Conservation (phyloP, 495 filamentous ascomycete species). For the Acidiella bohemica region DNA sequence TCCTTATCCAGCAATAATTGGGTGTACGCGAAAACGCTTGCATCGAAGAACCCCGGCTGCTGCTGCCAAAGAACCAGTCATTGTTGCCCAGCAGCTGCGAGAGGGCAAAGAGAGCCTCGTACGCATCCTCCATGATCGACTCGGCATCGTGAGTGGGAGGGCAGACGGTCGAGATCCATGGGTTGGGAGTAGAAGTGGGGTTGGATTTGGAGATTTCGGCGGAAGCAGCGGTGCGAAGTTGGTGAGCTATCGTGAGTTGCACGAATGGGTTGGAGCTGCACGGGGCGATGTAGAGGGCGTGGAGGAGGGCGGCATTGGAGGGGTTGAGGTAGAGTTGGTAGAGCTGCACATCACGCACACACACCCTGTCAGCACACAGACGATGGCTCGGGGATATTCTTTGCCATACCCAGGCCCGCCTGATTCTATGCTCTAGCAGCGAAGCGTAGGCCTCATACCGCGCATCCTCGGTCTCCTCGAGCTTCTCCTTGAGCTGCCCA, state of each 20-base stretch:
- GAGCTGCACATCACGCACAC: conserved; percentile 43
- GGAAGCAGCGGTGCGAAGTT: conserved; percentile 57
- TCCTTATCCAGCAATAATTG: conserved; percentile 54
- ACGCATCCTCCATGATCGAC: conserved; percentile 52
- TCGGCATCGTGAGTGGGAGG: conserved; percentile 45
- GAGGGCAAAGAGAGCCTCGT: conserved; percentile 61
- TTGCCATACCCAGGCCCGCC: conserved; percentile 64
- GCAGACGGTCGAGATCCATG: too few species aligned
- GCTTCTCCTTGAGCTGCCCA: conserved; percentile 26
- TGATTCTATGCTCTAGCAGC: conserved; percentile 65
- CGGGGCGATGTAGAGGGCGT: conserved; percentile 58
- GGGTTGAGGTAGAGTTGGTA: conserved; percentile 65
- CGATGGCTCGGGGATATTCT: conserved; percentile 3
- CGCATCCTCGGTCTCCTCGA: conserved; percentile 32
- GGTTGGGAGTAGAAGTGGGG: conserved; percentile 9
- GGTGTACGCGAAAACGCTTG: conserved; percentile 82
- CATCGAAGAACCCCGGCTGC: conserved; percentile 66
- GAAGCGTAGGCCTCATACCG: conserved; percentile 68
- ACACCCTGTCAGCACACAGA: too few species aligned
- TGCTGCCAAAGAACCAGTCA: conserved; percentile 51
- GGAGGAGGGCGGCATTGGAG: conserved; percentile 39
- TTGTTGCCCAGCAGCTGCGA: conserved; percentile 51
- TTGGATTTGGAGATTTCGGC: conserved; percentile 56
- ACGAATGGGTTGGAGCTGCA: conserved; percentile 49
- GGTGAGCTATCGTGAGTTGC: conserved; percentile 43